phyloP scores from a whole-genome alignment of 768 basidiomycete species.

The Panaeolus cyanescens region DNA sequence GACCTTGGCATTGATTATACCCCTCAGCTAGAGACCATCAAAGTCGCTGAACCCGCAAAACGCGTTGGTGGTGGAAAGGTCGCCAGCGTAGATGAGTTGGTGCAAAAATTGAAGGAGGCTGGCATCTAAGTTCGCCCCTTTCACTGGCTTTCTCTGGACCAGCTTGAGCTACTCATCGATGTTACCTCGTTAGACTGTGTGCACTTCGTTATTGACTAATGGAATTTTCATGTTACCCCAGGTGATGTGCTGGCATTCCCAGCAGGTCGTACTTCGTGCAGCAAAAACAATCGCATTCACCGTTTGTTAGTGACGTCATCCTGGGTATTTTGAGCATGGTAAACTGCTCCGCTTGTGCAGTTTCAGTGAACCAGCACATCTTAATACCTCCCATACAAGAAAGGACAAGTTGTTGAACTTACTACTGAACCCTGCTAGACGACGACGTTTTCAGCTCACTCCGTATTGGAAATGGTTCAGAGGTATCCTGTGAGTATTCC shows the following conservation, averaged over 20 bases:
- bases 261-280: too few relatives aligned
- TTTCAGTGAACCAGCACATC: too few relatives aligned
- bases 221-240: neutral
- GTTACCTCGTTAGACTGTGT: neutral
- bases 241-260: neutral
- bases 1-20: slow-evolving; percentile 86
- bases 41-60: slow-evolving; percentile 87
- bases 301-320: too few relatives aligned
- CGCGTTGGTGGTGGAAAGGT: slow-evolving; percentile 94
- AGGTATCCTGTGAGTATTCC: too few relatives aligned
- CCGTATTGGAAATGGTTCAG: too few relatives aligned
- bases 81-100: slow-evolving; percentile 83
- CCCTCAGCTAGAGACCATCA: slow-evolving; percentile 82
- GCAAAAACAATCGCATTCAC: too few relatives aligned
- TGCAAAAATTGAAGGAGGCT: slow-evolving; percentile 87
- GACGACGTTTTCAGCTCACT: too few relatives aligned
- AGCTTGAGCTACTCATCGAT: neutral
- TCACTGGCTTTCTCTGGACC: neutral
- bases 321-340: too few relatives aligned
- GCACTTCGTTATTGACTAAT: neutral
- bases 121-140: slow-evolving; percentile 46
- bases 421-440: too few relatives aligned
- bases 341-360: too few relatives aligned
- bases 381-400: too few relatives aligned
- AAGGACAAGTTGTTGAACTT: too few relatives aligned